Conservation (phyloP, 129 eudicot species). For the Erigeron canadensis region DNA sequence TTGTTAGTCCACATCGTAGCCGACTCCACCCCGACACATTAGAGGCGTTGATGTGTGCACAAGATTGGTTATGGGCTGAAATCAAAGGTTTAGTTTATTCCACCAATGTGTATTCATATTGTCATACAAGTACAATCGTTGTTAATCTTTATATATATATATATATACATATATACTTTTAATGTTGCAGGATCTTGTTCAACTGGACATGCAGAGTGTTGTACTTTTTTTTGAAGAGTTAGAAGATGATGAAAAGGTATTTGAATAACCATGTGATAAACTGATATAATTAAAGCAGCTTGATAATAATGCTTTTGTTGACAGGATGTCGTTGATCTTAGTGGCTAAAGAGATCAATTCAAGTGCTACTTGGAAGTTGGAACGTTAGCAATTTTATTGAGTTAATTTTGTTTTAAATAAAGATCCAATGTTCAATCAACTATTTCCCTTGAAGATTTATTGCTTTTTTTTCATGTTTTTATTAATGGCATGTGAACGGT, state of each 20-base stretch:
- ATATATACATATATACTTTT: not conserved
- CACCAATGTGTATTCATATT: not conserved
- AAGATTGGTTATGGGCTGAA: constrained; percentile 9
- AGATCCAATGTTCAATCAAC: too few species aligned
- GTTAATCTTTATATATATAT: not conserved
- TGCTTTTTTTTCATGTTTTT: too few species aligned
- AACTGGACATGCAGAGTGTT: not conserved
- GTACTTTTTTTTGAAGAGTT: not conserved
- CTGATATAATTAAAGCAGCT: too few species aligned
- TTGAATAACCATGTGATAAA: too few species aligned
- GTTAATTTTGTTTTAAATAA: too few species aligned
- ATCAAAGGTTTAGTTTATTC: not conserved
- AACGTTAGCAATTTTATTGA: too few species aligned
- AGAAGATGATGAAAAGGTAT: not conserved
- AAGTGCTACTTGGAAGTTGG: too few species aligned
- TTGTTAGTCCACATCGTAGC: constrained; percentile 17
- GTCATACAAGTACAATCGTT: not conserved
- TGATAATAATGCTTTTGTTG: too few species aligned
- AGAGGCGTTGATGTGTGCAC: not conserved
- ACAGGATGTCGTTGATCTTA: too few species aligned
- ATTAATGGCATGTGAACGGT: too few species aligned
- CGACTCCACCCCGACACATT: not conserved
- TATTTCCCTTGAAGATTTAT: too few species aligned
- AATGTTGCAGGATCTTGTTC: not conserved
- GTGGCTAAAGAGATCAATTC: too few species aligned